A percentile compares a stretch with the other conserved stretches of the same genome.
These are phyloP conservation scores for Trichoderma lentiforme DNA, from an alignment of 2,329 filamentous ascomycete species.

Conservation along the genomic window DNA sequence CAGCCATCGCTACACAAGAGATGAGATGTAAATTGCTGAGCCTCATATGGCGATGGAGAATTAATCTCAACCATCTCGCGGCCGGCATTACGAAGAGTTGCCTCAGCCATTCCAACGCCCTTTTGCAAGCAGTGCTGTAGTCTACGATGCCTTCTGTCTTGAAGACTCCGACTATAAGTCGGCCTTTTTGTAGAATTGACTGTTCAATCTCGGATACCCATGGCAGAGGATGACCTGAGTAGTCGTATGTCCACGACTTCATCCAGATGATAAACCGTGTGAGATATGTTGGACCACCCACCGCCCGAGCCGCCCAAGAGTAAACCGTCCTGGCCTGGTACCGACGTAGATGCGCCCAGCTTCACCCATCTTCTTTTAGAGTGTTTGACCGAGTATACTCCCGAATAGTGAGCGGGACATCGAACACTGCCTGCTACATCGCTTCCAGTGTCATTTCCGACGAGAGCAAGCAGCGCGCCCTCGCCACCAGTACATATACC, in stretches of 20 bases:
- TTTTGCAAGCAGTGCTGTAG: background rate
- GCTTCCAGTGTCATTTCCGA: background rate
- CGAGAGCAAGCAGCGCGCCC: background rate
- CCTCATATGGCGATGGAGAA: background rate
- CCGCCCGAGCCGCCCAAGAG: background rate
- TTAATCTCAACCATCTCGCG: background rate
- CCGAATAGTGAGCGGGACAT: background rate
- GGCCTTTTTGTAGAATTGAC: background rate
- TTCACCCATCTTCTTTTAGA: background rate
- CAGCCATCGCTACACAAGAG: slow-evolving; percentile 51
- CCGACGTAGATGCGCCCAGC: background rate
- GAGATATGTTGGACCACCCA: background rate
- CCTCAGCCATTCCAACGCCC: background rate
- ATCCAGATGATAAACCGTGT: background rate
- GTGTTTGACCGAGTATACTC: background rate
- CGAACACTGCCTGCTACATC: background rate
- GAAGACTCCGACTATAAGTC: background rate
- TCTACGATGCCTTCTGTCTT: background rate
- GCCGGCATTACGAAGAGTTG: background rate
- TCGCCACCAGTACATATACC: background rate
- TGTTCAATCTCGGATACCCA: background rate
- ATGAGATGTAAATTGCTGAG: background rate
- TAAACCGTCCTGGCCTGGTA: background rate
- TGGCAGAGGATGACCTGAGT: background rate
- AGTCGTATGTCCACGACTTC: background rate